Conservation (phyloP, 805 yeast genomes). For the Candida dajiaensis region DNA sequence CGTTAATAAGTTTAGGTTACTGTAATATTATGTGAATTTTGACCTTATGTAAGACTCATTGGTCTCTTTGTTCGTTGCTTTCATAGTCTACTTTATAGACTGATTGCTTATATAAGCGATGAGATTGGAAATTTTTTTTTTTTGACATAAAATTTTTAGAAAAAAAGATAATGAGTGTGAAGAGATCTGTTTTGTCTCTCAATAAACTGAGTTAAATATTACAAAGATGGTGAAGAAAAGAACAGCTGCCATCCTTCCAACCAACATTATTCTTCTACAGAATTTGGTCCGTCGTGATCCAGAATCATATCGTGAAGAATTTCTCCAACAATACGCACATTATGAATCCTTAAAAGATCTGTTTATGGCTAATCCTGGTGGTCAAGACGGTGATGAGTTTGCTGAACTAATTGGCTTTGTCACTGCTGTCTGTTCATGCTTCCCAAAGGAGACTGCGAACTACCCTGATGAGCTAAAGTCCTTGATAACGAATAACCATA, state of each 20-base stretch:
- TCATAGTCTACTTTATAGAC: too few relatives aligned
- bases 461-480: constrained; percentile 79
- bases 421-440: constrained; percentile 86
- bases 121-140: constrained; percentile 11
- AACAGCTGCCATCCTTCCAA: constrained; percentile 91
- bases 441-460: constrained; percentile 78
- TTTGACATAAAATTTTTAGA: constrained; percentile 1
- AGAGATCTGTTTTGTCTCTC: neutral
- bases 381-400: constrained; percentile 48
- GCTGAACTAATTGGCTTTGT: constrained; percentile 85
- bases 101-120: constrained; percentile 15
- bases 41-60: too few relatives aligned
- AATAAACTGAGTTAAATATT: neutral
- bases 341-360: constrained; percentile 88
- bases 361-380: constrained; percentile 58
- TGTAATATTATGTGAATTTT: neutral
- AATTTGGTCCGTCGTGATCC: constrained; percentile 94
- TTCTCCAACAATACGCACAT: constrained; percentile 86
- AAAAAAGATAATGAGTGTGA: neutral
- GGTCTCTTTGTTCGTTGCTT: too few relatives aligned
- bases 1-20: neutral
- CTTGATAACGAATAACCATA: constrained; percentile 68
- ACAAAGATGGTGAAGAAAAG: constrained; percentile 72
- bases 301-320: constrained; percentile 89
- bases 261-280: constrained; percentile 85